phyloP scores from a whole-genome alignment of 352 stramenopile species.

The Hyaloperonospora brassicae region DNA sequence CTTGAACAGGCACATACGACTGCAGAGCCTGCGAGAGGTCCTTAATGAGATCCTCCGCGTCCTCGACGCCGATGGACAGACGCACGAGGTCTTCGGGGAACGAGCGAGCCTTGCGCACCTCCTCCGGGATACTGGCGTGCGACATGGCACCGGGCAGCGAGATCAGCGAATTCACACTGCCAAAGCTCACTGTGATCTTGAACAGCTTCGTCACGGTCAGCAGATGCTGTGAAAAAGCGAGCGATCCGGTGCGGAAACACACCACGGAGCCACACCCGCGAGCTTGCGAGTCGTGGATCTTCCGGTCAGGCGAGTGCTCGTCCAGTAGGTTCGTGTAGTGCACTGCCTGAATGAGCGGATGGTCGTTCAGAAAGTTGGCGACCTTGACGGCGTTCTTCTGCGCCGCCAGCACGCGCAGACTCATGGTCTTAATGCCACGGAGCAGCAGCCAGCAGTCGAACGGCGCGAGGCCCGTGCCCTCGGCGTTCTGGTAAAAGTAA shows the following conservation, averaged over 20 bases:
- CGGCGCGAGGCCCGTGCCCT: conserved; percentile 82
- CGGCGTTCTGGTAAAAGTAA: conserved; percentile 89
- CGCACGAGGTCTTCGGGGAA: conserved; percentile 93
- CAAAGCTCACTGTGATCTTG: conserved; percentile 92
- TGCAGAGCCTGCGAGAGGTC: conserved; percentile 89
- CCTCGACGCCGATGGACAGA: conserved; percentile 92
- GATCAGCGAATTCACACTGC: conserved; percentile 89
- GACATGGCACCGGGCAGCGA: conserved; percentile 92
- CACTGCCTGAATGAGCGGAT: conserved; percentile 78
- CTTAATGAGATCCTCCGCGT: conserved; percentile 89
- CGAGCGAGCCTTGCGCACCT: conserved; percentile 84
- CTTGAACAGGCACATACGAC: conserved; percentile 45
- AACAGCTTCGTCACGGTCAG: conserved; percentile 90
- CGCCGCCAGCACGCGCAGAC: conserved; percentile 66
- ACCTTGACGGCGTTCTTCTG: conserved; percentile 88
- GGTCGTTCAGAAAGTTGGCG: conserved; percentile 82
- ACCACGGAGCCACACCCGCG: conserved; percentile 83
- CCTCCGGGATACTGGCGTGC: conserved; percentile 89
- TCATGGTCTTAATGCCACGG: conserved; percentile 88
- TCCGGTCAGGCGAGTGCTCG: conserved; percentile 45
- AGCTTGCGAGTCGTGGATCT: conserved; percentile 84
- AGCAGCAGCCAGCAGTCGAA: conserved; percentile 88
- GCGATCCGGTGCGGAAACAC: conserved; percentile 83
- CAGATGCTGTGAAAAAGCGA: conserved; percentile 85
- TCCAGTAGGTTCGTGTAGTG: conserved; percentile 89